Evolutionary conservation across 1,284 basidiomycete genomes (phyloP), one percentile per base, ranked within the genome.

Genomic region (Sporisorium reilianum): DNA sequence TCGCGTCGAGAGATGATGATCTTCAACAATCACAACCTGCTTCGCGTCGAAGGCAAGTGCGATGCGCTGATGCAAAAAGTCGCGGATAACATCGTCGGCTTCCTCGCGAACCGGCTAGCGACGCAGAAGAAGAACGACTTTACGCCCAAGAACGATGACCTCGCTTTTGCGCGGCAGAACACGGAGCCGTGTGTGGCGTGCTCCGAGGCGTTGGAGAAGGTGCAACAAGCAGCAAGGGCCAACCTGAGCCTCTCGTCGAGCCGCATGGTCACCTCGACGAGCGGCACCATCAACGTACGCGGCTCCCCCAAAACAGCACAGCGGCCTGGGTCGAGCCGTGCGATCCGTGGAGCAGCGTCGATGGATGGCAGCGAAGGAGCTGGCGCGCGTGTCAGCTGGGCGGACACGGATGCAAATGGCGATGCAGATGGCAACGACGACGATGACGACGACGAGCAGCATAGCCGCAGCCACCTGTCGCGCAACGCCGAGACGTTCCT

Each of bases 61-160:
- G 98, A 97, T 80, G 87, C 87, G 49, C 87, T 98, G 10, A 87
- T 96, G 51, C 95, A 97, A 81, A 91, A 91, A 66, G 86, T 93
- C 7, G 89, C 91, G 1, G 96, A 99, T 82, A 88, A 82, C 42
- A 75, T 86, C 40, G 74, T 86, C 5, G 67, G 77, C 1, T 86
- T 81, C 74, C 81, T 89, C 14, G 87, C 90, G 8, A 77, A 87
- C 1, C 90, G 93, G 65, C 89, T 99, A 38, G 89, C 89, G 18
- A 97, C 95, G 85, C 97, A 99, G 85, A 98, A 97, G 87, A 92
- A 92, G 82, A 93, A 91, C 52, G 97, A 99, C 83, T 99, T 97
- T 87, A 95, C 95, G 84, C 97, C 97, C 9, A 90, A 92, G 57
- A 95, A 84, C 64, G 82, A 84, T 64, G 96, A 99, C 81, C 85